Percentiles rank a stretch among this genome's conserved stretches.
Conservation (phyloP, 495 filamentous ascomycete species). For the Tuber magnatum region DNA sequence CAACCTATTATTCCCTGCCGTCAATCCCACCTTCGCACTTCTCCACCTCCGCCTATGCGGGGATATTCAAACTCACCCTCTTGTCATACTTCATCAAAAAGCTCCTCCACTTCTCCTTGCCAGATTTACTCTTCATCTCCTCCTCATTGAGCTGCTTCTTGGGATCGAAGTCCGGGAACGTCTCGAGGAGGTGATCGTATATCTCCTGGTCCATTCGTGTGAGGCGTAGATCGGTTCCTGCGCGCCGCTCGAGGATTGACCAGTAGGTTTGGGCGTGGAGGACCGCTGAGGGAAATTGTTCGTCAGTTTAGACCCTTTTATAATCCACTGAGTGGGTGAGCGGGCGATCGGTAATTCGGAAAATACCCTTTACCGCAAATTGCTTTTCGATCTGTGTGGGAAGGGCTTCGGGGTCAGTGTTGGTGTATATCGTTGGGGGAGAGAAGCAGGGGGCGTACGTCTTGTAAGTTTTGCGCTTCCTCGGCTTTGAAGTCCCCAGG, state of each 20-base stretch:
- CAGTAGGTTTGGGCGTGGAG: conserved; percentile 96
- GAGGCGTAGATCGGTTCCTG: conserved; percentile 74
- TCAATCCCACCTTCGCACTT: neutral
- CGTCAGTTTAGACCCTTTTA: conserved; percentile 69
- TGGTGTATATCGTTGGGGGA: neutral
- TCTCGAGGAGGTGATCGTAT: conserved; percentile 70
- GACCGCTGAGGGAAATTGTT: conserved; percentile 53
- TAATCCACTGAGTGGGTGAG: conserved; percentile 57
- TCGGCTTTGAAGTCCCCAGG: conserved; percentile 56
- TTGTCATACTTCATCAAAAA: conserved; percentile 94
- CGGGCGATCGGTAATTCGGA: neutral
- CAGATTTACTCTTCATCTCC: conserved; percentile 91
- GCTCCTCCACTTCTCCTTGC: conserved; percentile 92
- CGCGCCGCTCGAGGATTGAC: conserved; percentile 83
- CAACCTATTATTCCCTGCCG: conserved; percentile 46
- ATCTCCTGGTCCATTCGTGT: conserved; percentile 95
- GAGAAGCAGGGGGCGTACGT: conserved; percentile 48
- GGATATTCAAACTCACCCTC: conserved; percentile 41
- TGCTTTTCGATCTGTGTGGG: conserved; percentile 87
- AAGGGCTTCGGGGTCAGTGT: neutral
- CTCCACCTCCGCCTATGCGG: neutral
- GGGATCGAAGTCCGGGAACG: conserved; percentile 90
- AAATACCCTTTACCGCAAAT: conserved; percentile 89
- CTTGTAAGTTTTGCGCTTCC: conserved; percentile 67
- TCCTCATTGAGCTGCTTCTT: conserved; percentile 74